Percentiles rank a stretch among this genome's conserved stretches.
Evolutionary conservation across 176 grass and related monocot genomes (phyloP).

Genomic region (Oryza meridionalis): DNA sequence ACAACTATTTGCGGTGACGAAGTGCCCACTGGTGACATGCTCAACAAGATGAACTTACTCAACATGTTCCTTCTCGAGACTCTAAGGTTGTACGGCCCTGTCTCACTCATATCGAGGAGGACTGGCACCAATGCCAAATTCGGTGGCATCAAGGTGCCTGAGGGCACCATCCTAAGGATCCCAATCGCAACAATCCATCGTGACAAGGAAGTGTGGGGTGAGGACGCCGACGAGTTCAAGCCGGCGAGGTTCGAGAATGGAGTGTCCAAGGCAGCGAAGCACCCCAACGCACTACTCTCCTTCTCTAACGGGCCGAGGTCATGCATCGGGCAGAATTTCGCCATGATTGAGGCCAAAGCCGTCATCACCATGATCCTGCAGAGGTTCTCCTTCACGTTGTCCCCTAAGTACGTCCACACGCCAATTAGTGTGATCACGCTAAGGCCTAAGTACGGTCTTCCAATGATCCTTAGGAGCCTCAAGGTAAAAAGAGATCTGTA

Average conservation of each 20-base stretch:
- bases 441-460: conserved; percentile 41
- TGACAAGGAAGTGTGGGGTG: conserved; percentile 54
- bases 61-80: conserved; percentile 50
- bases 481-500: background rate
- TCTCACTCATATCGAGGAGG: background rate
- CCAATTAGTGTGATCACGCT: conserved; percentile 23
- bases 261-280: conserved; percentile 36
- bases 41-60: conserved; percentile 35
- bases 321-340: conserved; percentile 63
- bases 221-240: conserved; percentile 48
- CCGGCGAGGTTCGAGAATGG: conserved; percentile 54
- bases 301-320: conserved; percentile 50
- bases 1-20: conserved; percentile 26
- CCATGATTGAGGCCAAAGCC: conserved; percentile 52
- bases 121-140: background rate
- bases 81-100: conserved; percentile 29
- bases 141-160: conserved; percentile 19
- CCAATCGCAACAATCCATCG: conserved; percentile 38
- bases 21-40: conserved; percentile 26
- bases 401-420: conserved; percentile 43
- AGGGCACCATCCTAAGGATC: conserved; percentile 10
- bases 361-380: conserved; percentile 50
- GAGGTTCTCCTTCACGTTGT: conserved; percentile 48
- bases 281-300: conserved; percentile 43
- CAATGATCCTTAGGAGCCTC: conserved; percentile 35